These are phyloP conservation scores for Penicillium simplicissimum DNA, from an alignment of 495 filamentous ascomycete genomes.

Conservation along the genomic window DNA sequence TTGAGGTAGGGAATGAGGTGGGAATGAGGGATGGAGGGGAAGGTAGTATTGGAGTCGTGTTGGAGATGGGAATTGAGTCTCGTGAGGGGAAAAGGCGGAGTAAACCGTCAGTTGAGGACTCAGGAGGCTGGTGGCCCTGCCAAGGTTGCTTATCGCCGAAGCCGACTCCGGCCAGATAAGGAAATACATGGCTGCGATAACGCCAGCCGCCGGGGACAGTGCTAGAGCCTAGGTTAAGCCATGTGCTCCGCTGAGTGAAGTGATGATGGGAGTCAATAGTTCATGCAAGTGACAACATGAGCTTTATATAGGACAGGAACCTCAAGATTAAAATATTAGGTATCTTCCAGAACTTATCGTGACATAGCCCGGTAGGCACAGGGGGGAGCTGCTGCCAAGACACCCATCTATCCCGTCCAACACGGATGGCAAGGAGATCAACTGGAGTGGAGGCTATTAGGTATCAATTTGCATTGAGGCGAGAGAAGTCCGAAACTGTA, in stretches of 20 bases:
- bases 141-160: constrained; percentile 21
- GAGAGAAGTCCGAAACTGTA: no score
- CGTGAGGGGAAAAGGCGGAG: constrained; percentile 32
- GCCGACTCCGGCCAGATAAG: constrained; percentile 13
- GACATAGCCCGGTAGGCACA: no score
- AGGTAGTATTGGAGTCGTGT: constrained; percentile 8
- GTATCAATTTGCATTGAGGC: no score
- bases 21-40: constrained; percentile 2
- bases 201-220: background rate
- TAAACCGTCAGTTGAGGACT: background rate
- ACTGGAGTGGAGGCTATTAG: no score
- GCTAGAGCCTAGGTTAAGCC: no score
- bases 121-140: constrained; percentile 19
- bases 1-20: background rate
- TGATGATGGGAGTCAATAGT: no score
- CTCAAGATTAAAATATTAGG: background rate
- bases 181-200: constrained; percentile 10
- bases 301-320: background rate
- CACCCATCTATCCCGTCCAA: no score
- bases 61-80: constrained; percentile 17
- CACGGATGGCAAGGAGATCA: no score
- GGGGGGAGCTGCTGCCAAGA: no score
- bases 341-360: background rate
- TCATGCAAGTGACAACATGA: background rate
- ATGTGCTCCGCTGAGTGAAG: no score